Conservation (phyloP, 176 grass and related monocot genomes). For the Oryza australiensis region DNA sequence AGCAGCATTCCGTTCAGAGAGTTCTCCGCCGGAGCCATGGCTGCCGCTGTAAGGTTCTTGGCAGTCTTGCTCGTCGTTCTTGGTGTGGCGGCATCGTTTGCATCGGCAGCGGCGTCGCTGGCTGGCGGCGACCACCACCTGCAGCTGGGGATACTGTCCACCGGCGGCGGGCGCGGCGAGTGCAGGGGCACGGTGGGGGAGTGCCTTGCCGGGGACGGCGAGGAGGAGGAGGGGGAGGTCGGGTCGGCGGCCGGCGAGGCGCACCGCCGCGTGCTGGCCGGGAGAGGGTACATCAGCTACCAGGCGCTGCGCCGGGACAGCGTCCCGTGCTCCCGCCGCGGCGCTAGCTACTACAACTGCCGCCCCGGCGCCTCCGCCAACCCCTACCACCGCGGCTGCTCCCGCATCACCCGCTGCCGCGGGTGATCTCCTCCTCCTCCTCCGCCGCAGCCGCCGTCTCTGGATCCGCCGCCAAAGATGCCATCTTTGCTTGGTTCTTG, state of each 20-base stretch:
- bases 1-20: background rate
- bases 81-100: background rate
- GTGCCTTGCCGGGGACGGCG: slow-evolving; percentile 28
- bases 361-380: slow-evolving; percentile 65
- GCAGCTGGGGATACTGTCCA: slow-evolving; percentile 33
- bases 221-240: slow-evolving; percentile 21
- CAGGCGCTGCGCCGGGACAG: slow-evolving; percentile 57
- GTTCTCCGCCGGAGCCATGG: slow-evolving; percentile 19
- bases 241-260: slow-evolving; percentile 9
- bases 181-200: slow-evolving; percentile 53
- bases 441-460: background rate
- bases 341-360: slow-evolving; percentile 92
- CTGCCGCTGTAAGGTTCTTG: slow-evolving; percentile 22
- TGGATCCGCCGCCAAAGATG: slow-evolving; percentile 5
- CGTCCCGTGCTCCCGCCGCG: slow-evolving; percentile 69
- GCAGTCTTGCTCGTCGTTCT: slow-evolving; percentile 21
- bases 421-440: slow-evolving; percentile 3
- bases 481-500: background rate
- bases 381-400: slow-evolving; percentile 80
- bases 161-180: slow-evolving; percentile 1
- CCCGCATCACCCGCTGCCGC: slow-evolving; percentile 78
- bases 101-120: background rate
- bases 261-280: slow-evolving; percentile 51
- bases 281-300: slow-evolving; percentile 73
- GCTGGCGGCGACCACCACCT: slow-evolving; percentile 35